phyloP scores from a whole-genome alignment of 169 alveolate genomes.

The Eimeria sp. region DNA sequence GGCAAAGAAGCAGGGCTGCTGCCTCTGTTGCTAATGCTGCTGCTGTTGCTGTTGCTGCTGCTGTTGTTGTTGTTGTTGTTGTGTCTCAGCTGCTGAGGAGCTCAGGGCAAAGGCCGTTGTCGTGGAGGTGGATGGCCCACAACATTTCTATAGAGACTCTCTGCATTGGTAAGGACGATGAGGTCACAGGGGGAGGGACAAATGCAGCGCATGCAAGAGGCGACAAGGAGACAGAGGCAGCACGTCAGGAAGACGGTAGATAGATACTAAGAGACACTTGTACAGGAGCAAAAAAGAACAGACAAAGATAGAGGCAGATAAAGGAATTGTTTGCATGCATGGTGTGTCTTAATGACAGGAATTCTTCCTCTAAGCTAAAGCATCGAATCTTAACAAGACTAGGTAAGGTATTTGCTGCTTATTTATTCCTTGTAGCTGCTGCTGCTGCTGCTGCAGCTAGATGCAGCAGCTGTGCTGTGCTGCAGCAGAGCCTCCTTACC shows the following conservation, averaged over 20 bases:
- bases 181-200: background rate
- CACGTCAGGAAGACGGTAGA: too few relatives aligned
- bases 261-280: too few relatives aligned
- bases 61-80: slow-evolving; percentile 22
- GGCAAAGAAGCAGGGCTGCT: background rate
- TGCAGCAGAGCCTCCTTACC: background rate
- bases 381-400: slow-evolving; percentile 62
- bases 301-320: background rate
- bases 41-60: slow-evolving; percentile 35
- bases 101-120: slow-evolving; percentile 64
- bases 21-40: background rate
- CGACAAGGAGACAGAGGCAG: background rate
- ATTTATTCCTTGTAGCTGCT: background rate
- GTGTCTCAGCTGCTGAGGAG: slow-evolving; percentile 61
- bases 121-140: slow-evolving; percentile 83
- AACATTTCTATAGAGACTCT: slow-evolving; percentile 79
- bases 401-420: slow-evolving; percentile 54
- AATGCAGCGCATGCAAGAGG: background rate
- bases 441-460: background rate
- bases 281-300: background rate
- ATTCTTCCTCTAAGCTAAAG: slow-evolving; percentile 74
- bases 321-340: background rate
- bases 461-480: background rate
- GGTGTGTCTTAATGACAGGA: slow-evolving; percentile 30
- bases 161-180: slow-evolving; percentile 74